These are phyloP conservation scores for Isoetes engelmannii DNA, from an alignment of 83 land plant genomes.

Conservation along the genomic window DNA sequence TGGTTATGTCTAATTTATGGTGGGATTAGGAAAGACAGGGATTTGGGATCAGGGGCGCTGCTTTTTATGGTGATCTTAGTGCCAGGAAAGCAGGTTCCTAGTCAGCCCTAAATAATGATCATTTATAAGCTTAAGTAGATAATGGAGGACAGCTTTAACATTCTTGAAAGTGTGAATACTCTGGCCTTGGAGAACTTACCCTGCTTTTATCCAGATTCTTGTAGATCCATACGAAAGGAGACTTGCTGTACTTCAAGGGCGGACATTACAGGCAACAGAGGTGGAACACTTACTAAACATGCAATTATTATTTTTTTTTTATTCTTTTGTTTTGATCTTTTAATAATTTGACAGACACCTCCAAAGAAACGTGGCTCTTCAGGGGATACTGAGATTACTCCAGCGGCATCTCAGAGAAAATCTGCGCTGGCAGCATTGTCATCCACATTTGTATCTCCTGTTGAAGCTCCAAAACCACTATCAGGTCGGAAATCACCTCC, in stretches of 20 bases:
- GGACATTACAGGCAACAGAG: conserved; percentile 46
- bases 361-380: conserved; percentile 23
- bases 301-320: background rate
- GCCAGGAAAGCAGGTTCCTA: no score
- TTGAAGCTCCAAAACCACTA: no score
- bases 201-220: conserved; percentile 51
- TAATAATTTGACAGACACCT: conserved; percentile 1
- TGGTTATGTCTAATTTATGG: no score
- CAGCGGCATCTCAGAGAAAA: conserved; percentile 53
- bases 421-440: conserved; percentile 68
- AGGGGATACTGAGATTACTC: conserved; percentile 25
- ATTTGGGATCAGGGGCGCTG: no score
- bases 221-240: conserved; percentile 76
- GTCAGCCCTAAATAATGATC: no score
- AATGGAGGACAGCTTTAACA: background rate
- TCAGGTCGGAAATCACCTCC: no score
- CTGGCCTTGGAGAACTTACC: background rate
- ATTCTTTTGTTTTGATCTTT: background rate
- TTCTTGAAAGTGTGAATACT: no score
- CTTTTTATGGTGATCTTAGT: no score
- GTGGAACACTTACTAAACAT: conserved; percentile 8
- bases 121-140: no score
- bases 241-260: conserved; percentile 65
- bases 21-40: no score
- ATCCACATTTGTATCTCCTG: conserved; percentile 45